Base-by-base conservation (phyloP, 1,284 basidiomycete genomes). In the Bjerkandera adusta region DNA sequence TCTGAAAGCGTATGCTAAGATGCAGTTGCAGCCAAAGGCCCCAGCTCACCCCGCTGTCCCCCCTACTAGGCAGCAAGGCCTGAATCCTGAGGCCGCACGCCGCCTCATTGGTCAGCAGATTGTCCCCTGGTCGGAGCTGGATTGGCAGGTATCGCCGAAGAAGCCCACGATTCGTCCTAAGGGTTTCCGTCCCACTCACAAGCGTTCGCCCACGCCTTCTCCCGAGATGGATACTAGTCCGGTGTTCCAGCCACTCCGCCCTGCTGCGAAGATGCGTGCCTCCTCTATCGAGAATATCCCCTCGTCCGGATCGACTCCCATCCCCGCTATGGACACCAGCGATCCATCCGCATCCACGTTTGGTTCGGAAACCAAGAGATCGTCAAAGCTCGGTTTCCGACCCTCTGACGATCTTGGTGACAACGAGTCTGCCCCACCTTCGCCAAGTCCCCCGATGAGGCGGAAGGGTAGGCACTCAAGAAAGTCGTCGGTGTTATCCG, bases 161-260 rank as follows among this genome's bases (percentile, higher is more conserved):
- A 72, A 70, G 44, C 60, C 55, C 54, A 20, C 67, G 2, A 50
- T 57, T 13, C 20, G 15, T 16, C 30, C 38, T 26, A 47, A 61
- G 13, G 51, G 65, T 15, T 25, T 65, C 48, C 58, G 63, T 32
- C 63, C 67, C 13, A 70, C 65, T 1, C 77, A 81, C 57, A 79
- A 72, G 57, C 70, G 74, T 57, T 77, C 75, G 13, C 65, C 76
- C 26, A 76, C 69, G 5, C 80, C 80, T 1, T 72, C 75, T 13
- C 78, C 79, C 0, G 74, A 76, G 4, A 66, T 54, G 18, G 71
- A 73, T 10, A 62, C 76, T 1, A 69, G 71, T 0, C 73, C 75
- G 0, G 75, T 81, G 0, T 80, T 85, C 64, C 76, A 77, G 42
- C 76, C 83, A 0, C 69, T 85, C 18, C 70, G 70, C 1, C 81